Base-by-base conservation (phyloP, 2,329 filamentous ascomycete genomes). In the Exutisphaerella laricina region DNA sequence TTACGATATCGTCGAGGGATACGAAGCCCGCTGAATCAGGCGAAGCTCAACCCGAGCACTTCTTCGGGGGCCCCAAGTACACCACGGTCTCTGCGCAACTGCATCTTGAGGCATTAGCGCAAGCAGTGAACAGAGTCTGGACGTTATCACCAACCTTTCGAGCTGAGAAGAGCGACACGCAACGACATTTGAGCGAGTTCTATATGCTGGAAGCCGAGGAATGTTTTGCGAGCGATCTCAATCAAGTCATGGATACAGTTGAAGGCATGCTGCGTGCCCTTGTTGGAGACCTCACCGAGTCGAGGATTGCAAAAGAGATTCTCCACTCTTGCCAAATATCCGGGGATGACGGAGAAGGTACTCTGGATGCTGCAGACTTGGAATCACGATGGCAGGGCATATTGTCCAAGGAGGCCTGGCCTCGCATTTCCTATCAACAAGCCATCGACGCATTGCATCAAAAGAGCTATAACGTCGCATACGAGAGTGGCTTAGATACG, bases 161-260 rank as follows among this genome's bases (percentile, higher is more conserved):
- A 26, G 92, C 92, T 3, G 92, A 96, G 65, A 82, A 82, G 61
- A 96, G 88, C 66, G 89, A 97, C 60, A 97, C 92, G 0, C 82
- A 88, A 4, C 81, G 92, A 20, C 92, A 98, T 66, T 72, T 98
- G 48, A 95, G 88, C 69, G 92, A 98, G 61, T 97, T 98, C 59
- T 97, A 97, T 68, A 97, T 98, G 92, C 77, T 98, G 2, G 92
- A 98, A 66, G 89, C 83, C 12, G 92, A 98, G 65, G 72, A 89
- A 62, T 83, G 80, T 58, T 95, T 95, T 62, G 77, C 83, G 30
- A 74, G 85, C 34, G 70, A 80, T 50, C 72, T 95, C 52, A 69
- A 75, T 21, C 70, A 76, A 18, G 73, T 98, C 55, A 92, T 94
- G 77, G 72, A 82, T 43, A 65, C 90, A n/a, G 77, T 88, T 2